Percentiles rank a stretch among this genome's conserved stretches.
These are phyloP conservation scores for Trichoderma sp. DNA, from an alignment of 2,329 filamentous ascomycete species.

Conservation along the genomic window DNA sequence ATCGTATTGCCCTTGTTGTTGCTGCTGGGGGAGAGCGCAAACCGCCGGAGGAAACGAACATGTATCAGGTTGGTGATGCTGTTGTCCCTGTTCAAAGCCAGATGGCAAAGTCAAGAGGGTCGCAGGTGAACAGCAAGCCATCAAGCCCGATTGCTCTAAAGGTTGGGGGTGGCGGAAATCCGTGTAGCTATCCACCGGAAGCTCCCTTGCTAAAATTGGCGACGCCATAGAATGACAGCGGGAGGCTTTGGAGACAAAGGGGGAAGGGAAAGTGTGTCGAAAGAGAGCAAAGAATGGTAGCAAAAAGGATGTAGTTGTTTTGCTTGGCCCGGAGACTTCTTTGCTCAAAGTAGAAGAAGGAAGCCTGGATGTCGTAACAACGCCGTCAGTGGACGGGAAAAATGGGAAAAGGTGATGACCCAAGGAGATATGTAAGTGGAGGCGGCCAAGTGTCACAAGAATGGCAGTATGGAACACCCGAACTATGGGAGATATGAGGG, in stretches of 20 bases:
- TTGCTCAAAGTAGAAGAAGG: not conserved
- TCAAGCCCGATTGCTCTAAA: conserved; percentile 33
- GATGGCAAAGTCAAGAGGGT: conserved; percentile 30
- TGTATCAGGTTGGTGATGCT: conserved; percentile 29
- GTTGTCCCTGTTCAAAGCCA: conserved; percentile 24
- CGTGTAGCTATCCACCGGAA: conserved; percentile 36
- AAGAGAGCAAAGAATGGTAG: not conserved
- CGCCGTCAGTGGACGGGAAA: conserved; percentile 2
- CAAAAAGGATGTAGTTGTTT: not conserved
- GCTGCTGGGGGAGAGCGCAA: conserved; percentile 11
- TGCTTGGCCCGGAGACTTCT: not conserved
- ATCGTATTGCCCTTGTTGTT: not conserved
- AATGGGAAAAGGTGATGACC: conserved; percentile 9
- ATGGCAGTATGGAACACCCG: conserved; percentile 23
- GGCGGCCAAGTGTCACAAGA: conserved; percentile 24
- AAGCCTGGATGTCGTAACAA: conserved; percentile 17
- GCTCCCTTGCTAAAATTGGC: conserved; percentile 32
- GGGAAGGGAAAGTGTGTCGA: not conserved
- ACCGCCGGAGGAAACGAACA: conserved; percentile 26
- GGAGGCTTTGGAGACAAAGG: not conserved
- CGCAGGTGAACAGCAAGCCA: conserved; percentile 31
- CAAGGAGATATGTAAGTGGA: conserved; percentile 24
- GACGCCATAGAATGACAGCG: conserved; percentile 30
- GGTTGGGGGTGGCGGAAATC: conserved; percentile 29
- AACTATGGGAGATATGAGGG: conserved; percentile 5